Evolutionary conservation across 768 basidiomycete genomes (phyloP), one percentile per base, ranked within the genome.

Genomic region (Hericium erinaceus): DNA sequence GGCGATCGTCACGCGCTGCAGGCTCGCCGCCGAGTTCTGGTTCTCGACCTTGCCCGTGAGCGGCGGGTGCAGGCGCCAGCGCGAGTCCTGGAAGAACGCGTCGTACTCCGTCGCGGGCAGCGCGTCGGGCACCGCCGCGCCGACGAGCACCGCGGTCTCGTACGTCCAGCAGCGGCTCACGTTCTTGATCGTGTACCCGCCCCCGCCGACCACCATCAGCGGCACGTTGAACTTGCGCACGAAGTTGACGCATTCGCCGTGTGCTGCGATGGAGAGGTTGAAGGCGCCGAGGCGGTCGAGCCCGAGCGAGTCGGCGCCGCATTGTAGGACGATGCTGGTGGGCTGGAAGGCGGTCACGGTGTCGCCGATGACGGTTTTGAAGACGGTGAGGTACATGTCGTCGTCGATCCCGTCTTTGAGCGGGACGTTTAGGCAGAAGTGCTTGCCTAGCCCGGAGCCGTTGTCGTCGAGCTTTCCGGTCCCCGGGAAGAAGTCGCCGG

Each of bases 141-240:
- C 92, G 49, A 97, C 86, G 8, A 95, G 83, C 0, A 98, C 89
- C 12, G 92, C 85, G 0, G 97, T 99, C 70, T 99, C 95, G 75
- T 99, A 95, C 38, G 95, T 87, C 95, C 95, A 99, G 68, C 95
- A 99, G n/a, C 95, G 83, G 49, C 90, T 89, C 62, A 99, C 97
- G 67, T 95, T 95, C 67, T 93, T 90, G 69, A 98, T 90, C 4
- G 93, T 94, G 72, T 99, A 99, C 0, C 95, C 95, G 3, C 95
- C 95, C 2, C 95, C 95, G 44, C 95, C 95, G 6, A 99, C 70
- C 37, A 98, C 89, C 16, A 99, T 77, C 13, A 98, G 74, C 1
- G 95, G 95, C 2, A 98, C 82, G 65, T 86, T 84, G 73, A 90
- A 98, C 62, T 87, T 87, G 60, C 95, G 86, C 53, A 99, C 93